Conservation (phyloP, 192 early-diverging fungal species). For the Coemansia sp. region DNA sequence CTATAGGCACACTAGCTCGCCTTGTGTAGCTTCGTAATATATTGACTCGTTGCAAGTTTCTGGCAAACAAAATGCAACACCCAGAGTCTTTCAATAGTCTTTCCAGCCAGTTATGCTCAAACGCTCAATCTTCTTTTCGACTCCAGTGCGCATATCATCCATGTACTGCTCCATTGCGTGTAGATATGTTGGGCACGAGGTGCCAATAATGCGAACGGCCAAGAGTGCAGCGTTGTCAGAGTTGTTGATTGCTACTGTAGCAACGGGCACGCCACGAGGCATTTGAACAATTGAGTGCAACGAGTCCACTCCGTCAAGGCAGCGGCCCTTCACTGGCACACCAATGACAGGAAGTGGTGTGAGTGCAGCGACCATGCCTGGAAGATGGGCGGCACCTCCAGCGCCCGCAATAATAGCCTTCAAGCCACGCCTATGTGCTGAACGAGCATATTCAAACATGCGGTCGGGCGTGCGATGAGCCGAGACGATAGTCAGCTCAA, state of each 20-base stretch:
- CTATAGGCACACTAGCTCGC: too few relatives aligned
- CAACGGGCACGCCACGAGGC: constrained; percentile 98
- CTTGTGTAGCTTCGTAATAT: neutral
- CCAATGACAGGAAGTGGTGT: constrained; percentile 98
- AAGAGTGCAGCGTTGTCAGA: constrained; percentile 93
- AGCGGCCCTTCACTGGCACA: constrained; percentile 90
- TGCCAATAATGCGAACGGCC: constrained; percentile 87
- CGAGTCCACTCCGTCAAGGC: constrained; percentile 95
- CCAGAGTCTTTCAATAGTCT: constrained; percentile 53
- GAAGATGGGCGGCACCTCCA: constrained; percentile 97
- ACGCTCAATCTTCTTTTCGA: constrained; percentile 81
- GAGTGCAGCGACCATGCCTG: constrained; percentile 98
- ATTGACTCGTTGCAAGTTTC: neutral
- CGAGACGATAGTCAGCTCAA: constrained; percentile 95
- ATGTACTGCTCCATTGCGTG: constrained; percentile 78
- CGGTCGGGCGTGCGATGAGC: constrained; percentile 94
- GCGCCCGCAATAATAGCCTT: constrained; percentile 98
- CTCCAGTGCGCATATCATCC: constrained; percentile 80
- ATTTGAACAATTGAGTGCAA: constrained; percentile 98
- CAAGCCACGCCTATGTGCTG: constrained; percentile 84
- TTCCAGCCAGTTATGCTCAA: constrained; percentile 83
- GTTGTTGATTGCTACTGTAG: constrained; percentile 99
- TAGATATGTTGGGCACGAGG: constrained; percentile 69
- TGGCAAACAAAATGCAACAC: neutral
- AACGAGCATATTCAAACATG: constrained; percentile 89